Conservation (phyloP, 306 rosid genomes). For the Herpetospermum pedunculosum region DNA sequence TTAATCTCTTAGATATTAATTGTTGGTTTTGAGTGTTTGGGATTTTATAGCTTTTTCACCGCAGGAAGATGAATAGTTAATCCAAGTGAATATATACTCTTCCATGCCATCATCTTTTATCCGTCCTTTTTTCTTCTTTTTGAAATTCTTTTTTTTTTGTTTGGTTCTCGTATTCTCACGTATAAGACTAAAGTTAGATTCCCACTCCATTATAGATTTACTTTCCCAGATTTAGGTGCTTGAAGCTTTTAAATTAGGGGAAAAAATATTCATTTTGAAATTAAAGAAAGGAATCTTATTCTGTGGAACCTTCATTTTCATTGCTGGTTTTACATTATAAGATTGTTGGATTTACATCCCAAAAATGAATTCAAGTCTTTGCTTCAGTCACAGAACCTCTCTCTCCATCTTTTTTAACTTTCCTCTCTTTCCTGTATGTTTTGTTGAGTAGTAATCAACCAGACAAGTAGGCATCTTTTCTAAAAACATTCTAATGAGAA, state of each 20-base stretch:
- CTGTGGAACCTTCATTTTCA: slow-evolving; percentile 2
- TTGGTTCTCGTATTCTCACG: not conserved
- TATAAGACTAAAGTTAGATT: slow-evolving; percentile 8
- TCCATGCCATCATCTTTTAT: not conserved
- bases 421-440: not conserved
- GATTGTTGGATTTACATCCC: not conserved
- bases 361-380: not conserved
- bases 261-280: not conserved
- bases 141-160: not conserved
- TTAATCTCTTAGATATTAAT: not conserved
- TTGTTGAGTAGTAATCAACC: not conserved
- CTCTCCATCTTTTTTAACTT: not conserved
- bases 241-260: not conserved
- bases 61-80: not conserved
- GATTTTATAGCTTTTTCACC: not conserved
- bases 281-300: slow-evolving; percentile 11
- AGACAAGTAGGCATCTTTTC: slow-evolving; percentile 1
- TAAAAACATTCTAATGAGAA: not conserved
- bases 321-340: not conserved
- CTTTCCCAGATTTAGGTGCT: not conserved
- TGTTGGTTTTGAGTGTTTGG: not conserved
- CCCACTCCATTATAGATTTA: slow-evolving; percentile 8
- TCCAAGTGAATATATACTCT: not conserved
- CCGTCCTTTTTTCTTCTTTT: not conserved
- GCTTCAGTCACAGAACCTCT: not conserved